Conservation (phyloP, 139 green algal species). For the Chlamydomonas urium region DNA sequence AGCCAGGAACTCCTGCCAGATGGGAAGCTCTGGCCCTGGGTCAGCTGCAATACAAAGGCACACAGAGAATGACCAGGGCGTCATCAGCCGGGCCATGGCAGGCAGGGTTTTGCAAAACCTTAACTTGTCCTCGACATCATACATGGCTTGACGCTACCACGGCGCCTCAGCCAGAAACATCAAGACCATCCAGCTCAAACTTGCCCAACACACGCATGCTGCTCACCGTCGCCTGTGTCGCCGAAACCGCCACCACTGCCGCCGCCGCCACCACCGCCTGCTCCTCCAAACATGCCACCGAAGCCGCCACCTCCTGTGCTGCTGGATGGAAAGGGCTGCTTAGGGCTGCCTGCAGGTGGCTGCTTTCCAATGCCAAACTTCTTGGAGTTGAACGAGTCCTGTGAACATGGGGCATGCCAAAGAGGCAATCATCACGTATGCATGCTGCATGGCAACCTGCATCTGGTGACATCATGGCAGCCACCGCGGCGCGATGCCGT, state of each 20-base stretch:
- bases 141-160: too few species aligned
- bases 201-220: too few species aligned
- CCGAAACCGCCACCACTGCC: not conserved
- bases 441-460: too few species aligned
- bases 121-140: too few species aligned
- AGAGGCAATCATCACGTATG: too few species aligned
- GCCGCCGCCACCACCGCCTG: not conserved
- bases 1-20: slow-evolving; percentile 29
- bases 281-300: slow-evolving; percentile 1
- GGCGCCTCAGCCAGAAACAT: too few species aligned
- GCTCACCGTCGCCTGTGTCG: not conserved
- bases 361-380: slow-evolving; percentile 1
- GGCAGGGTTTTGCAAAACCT: too few species aligned
- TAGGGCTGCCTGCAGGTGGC: not conserved
- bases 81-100: too few species aligned
- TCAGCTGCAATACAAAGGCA: slow-evolving; percentile 6
- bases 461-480: too few species aligned
- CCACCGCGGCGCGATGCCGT: too few species aligned
- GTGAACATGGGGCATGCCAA: too few species aligned
- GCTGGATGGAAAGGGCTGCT: not conserved
- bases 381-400: slow-evolving; percentile 7
- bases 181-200: too few species aligned
- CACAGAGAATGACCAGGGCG: not conserved
- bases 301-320: not conserved
- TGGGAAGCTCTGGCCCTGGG: not conserved